Evolutionary conservation across 345 rosid genomes (phyloP), one percentile per base, ranked within the genome.

Genomic region (Cardamine resedifolia): DNA sequence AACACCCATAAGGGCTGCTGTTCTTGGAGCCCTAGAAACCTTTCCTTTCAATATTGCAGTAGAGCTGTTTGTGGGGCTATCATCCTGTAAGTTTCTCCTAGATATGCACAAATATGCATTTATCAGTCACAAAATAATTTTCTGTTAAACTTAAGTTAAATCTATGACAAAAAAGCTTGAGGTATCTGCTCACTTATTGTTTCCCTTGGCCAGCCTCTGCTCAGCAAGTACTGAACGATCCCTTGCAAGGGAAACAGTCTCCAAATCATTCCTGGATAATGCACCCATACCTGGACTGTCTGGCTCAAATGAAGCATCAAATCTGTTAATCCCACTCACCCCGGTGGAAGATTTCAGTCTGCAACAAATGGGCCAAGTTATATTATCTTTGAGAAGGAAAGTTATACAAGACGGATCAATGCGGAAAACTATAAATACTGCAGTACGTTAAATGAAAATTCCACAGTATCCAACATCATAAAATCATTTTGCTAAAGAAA

Each of bases 291-390:
- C 83, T 79, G 96, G 85, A 84, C 85, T 81, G 45, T 84, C 78
- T 70, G 81, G 82, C 75, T 90, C 96, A 53, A 79, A 78, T 39
- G 91, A 58, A 82, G 83, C 52, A 75, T 82, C 87, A 71, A 88
- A 73, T 79, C 87, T 87, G 81, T 78, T 90, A 51, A 83, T 78
- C 58, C 89, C 93, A 81, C 72, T 43, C 75, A 70, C 74, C 67
- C 88, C 92, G 10, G 78, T 64, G 7, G 94, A 90, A 62, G 87
- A 80, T 73, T 90, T 92, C 27, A 88, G 83, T 73, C 99, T 95
- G 89, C 50, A 79, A 66, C 59, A 77, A 20, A 72, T 66, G 33
- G 24, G 34, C 7, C 59, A 61, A 11, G 19, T 44, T 58, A 36
- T 36, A 30, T 10, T 30, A 9, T 24, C 8, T 58, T 6, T 7